Evolutionary conservation across 768 basidiomycete genomes (phyloP), one percentile per base, ranked within the genome.

Genomic region (Porphyrellus cyaneotinctus): DNA sequence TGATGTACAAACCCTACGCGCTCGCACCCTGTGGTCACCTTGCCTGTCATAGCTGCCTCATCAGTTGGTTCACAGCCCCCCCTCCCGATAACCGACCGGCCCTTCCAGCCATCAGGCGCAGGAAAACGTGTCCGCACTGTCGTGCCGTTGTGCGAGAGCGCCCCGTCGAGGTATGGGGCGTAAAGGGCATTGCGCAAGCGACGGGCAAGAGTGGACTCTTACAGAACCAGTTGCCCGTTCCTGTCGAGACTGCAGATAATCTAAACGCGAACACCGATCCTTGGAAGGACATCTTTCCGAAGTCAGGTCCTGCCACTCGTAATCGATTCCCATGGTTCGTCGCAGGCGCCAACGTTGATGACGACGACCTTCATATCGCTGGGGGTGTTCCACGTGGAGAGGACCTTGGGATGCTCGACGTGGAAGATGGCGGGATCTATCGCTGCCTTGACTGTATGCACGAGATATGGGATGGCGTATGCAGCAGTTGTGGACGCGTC

Each of bases 11-110:
- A 57, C 88, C 89, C 0, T 91, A 81, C 57, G 82, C 87, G 0
- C 79, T 89, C 18, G 77, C 85, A 0, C 87, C 88, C 1, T 91
- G 88, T 52, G 88, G 88, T 6, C 87, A 89, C 56, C 72, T 87
- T 43, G 80, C 81, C 4, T 91, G 88, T 60, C 79, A 89, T 53
- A 63, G 69, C 15, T 90, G 89, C 61, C 81, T 92, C 12, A 76
- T 91, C 17, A 75, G 77, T 31, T 92, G 89, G 89, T 92, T 91
- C 67, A 83, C 78, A 5, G 75, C 77, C 32, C 64, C 74, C 23
- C 69, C 68, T 10, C 45, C 64, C 3, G 70, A 62, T 44, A 64
- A 60, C 53, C 63, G 44, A 38, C 59, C 51, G 30, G 60, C 31
- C 15, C 63, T 32, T 44, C 71, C 70, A 18, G 41, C 59, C 22